These are phyloP conservation scores for Lactarius sanguifluus DNA, from an alignment of 768 basidiomycete genomes.

Conservation along the genomic window DNA sequence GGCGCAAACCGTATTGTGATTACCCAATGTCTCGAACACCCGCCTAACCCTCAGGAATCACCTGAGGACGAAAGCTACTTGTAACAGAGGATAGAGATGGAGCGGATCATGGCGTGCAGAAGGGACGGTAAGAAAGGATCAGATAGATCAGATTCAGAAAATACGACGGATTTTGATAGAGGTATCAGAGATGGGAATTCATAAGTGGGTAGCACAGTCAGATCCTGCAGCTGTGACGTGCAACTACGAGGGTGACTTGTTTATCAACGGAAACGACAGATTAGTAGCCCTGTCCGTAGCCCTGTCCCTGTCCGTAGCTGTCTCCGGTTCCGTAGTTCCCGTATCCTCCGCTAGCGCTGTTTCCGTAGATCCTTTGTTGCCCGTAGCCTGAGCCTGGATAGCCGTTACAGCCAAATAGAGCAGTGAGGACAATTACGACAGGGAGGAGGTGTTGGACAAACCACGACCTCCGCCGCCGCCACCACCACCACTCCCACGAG, in stretches of 20 bases:
- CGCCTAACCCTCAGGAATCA: background rate
- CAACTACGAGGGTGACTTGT: background rate
- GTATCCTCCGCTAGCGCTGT: too few species aligned
- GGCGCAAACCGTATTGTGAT: too few species aligned
- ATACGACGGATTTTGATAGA: background rate
- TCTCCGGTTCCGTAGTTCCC: conserved; percentile 16
- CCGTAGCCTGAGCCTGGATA: conserved; percentile 22
- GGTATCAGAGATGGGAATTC: background rate
- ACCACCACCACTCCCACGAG: conserved; percentile 52
- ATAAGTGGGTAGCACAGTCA: background rate
- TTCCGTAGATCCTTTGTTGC: conserved; percentile 2
- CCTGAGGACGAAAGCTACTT: background rate
- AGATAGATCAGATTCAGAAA: background rate
- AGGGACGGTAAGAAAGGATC: background rate
- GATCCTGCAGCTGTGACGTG: background rate
- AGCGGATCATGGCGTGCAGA: background rate
- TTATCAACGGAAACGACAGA: background rate
- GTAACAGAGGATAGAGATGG: background rate
- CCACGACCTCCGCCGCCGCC: conserved; percentile 38
- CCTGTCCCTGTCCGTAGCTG: background rate
- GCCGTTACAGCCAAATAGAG: background rate
- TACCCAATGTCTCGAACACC: too few species aligned
- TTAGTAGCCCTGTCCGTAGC: background rate
- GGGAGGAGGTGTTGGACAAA: conserved; percentile 34
- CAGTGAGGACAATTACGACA: background rate